These are phyloP conservation scores for Cyberlindnera samutprakarnensis DNA, from an alignment of 805 yeast species.

Conservation along the genomic window DNA sequence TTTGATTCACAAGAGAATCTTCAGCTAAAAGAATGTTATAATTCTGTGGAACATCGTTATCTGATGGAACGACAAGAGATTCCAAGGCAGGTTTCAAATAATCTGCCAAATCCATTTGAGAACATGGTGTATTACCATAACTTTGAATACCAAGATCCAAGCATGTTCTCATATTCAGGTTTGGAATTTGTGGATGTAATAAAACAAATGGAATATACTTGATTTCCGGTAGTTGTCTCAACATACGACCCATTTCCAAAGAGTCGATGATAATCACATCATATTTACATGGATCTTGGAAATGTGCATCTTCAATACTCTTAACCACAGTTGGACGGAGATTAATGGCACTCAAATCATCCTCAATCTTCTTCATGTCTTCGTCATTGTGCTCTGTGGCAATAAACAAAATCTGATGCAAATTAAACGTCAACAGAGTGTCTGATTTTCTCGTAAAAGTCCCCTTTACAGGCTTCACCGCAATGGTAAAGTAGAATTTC, in stretches of 20 bases:
- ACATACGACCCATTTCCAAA: constrained; percentile 60
- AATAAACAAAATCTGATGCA: constrained; percentile 64
- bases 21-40: constrained; percentile 76
- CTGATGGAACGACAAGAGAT: constrained; percentile 71
- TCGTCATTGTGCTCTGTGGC: constrained; percentile 52
- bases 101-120: constrained; percentile 73
- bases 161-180: constrained; percentile 73
- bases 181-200: constrained; percentile 67
- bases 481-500: constrained; percentile 72
- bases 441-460: constrained; percentile 58
- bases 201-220: constrained; percentile 81
- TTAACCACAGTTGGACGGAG: constrained; percentile 55
- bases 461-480: constrained; percentile 64
- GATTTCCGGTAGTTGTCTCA: constrained; percentile 65
- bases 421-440: constrained; percentile 60
- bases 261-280: constrained; percentile 86
- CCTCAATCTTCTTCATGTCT: constrained; percentile 41
- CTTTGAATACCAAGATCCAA: constrained; percentile 82
- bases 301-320: constrained; percentile 39
- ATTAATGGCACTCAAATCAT: constrained; percentile 45
- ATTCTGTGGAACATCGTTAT: constrained; percentile 68
- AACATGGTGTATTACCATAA: constrained; percentile 84
- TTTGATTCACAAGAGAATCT: constrained; percentile 82
- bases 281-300: constrained; percentile 44
- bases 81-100: constrained; percentile 82